phyloP scores from a whole-genome alignment of 1,139 yeast genomes.

The Pichia sp. region DNA sequence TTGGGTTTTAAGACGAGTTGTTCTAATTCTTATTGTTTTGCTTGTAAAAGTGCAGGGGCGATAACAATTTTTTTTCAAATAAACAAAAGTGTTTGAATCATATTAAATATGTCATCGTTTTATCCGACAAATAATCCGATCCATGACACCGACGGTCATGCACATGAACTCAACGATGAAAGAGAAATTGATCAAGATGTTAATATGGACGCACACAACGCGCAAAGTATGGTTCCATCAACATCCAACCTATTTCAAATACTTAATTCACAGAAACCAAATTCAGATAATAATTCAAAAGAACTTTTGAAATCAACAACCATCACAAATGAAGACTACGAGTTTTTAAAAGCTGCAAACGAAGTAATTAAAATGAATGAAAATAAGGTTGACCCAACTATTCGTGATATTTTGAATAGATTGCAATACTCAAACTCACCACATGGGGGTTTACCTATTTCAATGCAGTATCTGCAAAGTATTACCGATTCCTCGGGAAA shows the following conservation, averaged over 20 bases:
- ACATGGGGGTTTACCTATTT: conserved; percentile 32
- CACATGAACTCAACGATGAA: neutral
- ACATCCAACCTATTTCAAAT: conserved; percentile 16
- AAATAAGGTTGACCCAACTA: conserved; percentile 43
- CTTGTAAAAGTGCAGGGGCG: too few species aligned
- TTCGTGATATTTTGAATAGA: conserved; percentile 40
- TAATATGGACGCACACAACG: too few species aligned
- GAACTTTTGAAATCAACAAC: conserved; percentile 2
- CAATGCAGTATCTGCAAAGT: conserved; percentile 15
- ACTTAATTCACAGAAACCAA: conserved; percentile 19
- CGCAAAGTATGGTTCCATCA: too few species aligned
- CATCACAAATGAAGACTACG: conserved; percentile 24
- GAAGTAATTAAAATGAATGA: conserved; percentile 25
- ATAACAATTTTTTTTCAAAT: too few species aligned
- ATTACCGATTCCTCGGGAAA: conserved; percentile 1
- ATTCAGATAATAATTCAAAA: conserved; percentile 12
- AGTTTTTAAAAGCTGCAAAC: conserved; percentile 25
- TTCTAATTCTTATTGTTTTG: too few species aligned
- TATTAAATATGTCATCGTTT: too few species aligned
- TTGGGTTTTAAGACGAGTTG: too few species aligned
- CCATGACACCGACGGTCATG: too few species aligned
- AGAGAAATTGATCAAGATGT: neutral
- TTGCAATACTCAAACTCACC: conserved; percentile 49
- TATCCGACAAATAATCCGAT: too few species aligned
- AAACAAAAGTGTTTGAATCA: too few species aligned